A percentile compares a stretch with the other conserved stretches of the same genome.
Evolutionary conservation across 176 grass and related monocot species (phyloP).

Genomic region (Triticum aestivum): DNA sequence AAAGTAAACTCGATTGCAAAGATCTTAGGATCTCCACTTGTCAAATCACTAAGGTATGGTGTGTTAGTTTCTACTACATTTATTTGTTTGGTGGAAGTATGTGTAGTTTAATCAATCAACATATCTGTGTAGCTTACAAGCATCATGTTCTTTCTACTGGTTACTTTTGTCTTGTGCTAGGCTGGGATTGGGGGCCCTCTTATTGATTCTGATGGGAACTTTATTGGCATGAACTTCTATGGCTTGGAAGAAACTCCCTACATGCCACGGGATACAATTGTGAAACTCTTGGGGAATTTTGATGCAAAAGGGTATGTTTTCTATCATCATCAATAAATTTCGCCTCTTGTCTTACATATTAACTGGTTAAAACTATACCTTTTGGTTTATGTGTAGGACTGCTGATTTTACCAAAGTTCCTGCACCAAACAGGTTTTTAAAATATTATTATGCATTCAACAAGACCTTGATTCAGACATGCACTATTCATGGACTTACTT

Average conservation of each 20-base stretch:
- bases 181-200: constrained; percentile 8
- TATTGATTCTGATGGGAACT: not conserved
- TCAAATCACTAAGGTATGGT: not conserved
- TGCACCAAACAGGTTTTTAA: too few species aligned
- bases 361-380: too few species aligned
- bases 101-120: not conserved
- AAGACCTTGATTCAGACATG: too few species aligned
- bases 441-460: too few species aligned
- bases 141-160: not conserved
- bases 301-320: not conserved
- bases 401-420: too few species aligned
- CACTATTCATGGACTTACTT: too few species aligned
- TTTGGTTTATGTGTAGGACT: too few species aligned
- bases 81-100: not conserved
- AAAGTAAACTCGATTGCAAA: not conserved
- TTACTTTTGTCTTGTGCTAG: not conserved
- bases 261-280: not conserved
- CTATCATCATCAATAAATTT: too few species aligned
- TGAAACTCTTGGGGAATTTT: not conserved
- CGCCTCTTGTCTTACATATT: too few species aligned
- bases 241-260: constrained; percentile 5
- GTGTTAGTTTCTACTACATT: not conserved
- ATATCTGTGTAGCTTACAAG: not conserved
- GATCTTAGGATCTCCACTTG: not conserved
- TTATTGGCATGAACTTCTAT: not conserved